These are phyloP conservation scores for Helenozyma baotianmanensis DNA, from an alignment of 805 yeast genomes.

Conservation along the genomic window DNA sequence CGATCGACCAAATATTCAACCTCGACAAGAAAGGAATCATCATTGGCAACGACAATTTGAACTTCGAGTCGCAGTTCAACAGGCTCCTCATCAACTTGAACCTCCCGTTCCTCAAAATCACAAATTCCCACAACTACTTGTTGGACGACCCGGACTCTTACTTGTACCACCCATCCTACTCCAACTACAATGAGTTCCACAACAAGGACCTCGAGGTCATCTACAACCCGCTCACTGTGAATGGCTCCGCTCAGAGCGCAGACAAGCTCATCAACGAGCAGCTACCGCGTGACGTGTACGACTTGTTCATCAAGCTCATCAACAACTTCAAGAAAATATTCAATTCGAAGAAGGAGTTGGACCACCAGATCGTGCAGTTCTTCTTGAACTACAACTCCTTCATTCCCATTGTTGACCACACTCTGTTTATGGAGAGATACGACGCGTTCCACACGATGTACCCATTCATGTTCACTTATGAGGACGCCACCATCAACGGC, in stretches of 20 bases:
- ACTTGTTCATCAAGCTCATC: conserved; percentile 39
- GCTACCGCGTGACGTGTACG: conserved; percentile 39
- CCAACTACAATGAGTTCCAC: conserved; percentile 32
- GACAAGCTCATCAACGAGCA: conserved; percentile 9
- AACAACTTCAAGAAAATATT: conserved; percentile 40
- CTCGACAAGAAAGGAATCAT: conserved; percentile 39
- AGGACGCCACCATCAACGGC: conserved; percentile 43
- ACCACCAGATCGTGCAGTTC: conserved; percentile 44
- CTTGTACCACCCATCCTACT: conserved; percentile 36
- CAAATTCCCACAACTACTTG: conserved; percentile 40
- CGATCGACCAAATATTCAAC: conserved; percentile 43
- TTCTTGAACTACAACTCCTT: conserved; percentile 51
- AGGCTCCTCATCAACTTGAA: conserved; percentile 39
- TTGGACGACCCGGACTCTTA: conserved; percentile 40
- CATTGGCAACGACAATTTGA: conserved; percentile 42
- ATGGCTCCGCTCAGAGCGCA: conserved; percentile 5
- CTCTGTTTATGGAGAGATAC: conserved; percentile 48
- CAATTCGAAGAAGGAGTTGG: conserved; percentile 36
- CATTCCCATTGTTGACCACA: conserved; percentile 52
- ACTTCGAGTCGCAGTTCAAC: conserved; percentile 43
- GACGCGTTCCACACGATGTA: conserved; percentile 45
- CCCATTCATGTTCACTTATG: conserved; percentile 44
- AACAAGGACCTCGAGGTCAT: conserved; percentile 35
- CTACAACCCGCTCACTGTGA: conserved; percentile 37
- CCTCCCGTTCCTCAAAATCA: conserved; percentile 40